These are phyloP conservation scores for Cladosporium oxysporum DNA, from an alignment of 2,329 filamentous ascomycete genomes.

Conservation along the genomic window DNA sequence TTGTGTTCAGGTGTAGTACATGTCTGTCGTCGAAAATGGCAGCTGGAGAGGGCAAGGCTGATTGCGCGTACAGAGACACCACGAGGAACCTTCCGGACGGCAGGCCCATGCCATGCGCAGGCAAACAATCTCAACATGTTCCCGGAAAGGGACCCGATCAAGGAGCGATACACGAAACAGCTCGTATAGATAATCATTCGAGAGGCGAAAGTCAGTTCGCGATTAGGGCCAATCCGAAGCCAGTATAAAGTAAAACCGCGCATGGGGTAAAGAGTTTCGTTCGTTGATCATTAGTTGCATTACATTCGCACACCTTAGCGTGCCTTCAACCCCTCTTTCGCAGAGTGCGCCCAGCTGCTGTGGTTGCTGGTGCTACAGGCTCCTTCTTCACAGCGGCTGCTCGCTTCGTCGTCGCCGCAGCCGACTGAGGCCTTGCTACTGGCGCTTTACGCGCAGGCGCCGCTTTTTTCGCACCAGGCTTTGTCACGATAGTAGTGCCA, in stretches of 20 bases:
- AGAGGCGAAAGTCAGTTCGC: background rate
- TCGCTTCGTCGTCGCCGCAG: slow-evolving; percentile 43
- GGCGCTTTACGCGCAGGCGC: slow-evolving; percentile 45
- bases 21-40: background rate
- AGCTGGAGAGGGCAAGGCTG: background rate
- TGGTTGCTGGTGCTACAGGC: slow-evolving; percentile 25
- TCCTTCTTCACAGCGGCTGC: slow-evolving; percentile 30
- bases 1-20: background rate
- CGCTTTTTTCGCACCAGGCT: slow-evolving; percentile 48
- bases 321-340: slow-evolving; percentile 35
- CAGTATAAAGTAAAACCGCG: background rate
- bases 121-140: background rate
- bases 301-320: background rate
- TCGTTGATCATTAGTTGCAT: slow-evolving; percentile 14
- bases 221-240: slow-evolving; percentile 10
- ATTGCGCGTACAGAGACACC: background rate
- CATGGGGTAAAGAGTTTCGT: background rate
- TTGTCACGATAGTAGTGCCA: slow-evolving; percentile 61
- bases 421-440: slow-evolving; percentile 39
- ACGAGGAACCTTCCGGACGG: background rate
- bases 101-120: background rate
- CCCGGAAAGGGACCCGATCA: background rate
- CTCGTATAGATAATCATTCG: background rate
- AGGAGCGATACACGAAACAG: background rate
- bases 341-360: slow-evolving; percentile 30